Conservation (phyloP, 192 early-diverging fungal species). For the Podochytrium sp. region DNA sequence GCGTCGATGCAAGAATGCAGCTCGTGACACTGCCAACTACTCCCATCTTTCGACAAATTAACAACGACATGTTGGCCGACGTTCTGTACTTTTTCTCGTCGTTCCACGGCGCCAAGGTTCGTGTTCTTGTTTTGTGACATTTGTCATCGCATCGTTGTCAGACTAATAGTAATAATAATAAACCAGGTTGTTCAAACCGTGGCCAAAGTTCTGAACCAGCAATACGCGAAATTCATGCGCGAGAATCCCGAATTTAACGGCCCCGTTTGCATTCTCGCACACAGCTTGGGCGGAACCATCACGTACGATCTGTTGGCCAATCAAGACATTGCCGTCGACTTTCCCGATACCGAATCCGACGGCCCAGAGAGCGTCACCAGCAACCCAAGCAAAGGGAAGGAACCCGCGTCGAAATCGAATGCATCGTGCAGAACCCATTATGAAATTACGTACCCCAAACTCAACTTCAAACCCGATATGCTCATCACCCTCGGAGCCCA, state of each 20-base stretch:
- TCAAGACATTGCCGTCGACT: constrained; percentile 31
- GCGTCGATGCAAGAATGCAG: constrained; percentile 46
- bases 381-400: neutral
- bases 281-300: constrained; percentile 54
- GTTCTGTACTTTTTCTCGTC: constrained; percentile 52
- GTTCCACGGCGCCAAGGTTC: constrained; percentile 46
- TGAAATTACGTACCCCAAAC: constrained; percentile 45
- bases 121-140: neutral
- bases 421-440: constrained; percentile 35
- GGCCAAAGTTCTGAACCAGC: constrained; percentile 40
- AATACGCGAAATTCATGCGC: constrained; percentile 34
- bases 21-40: constrained; percentile 50
- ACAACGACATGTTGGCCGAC: constrained; percentile 56
- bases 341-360: no score
- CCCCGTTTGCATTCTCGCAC: constrained; percentile 43
- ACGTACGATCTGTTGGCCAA: constrained; percentile 50
- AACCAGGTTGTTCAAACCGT: constrained; percentile 37
- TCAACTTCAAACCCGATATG: constrained; percentile 44
- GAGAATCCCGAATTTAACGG: constrained; percentile 46
- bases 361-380: no score
- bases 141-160: neutral
- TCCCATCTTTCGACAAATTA: constrained; percentile 46
- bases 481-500: constrained; percentile 54
- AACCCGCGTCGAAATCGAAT: neutral
- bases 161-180: neutral